These are phyloP conservation scores for Cladosporium colombiae DNA, from an alignment of 2,329 filamentous ascomycete genomes.

Conservation along the genomic window DNA sequence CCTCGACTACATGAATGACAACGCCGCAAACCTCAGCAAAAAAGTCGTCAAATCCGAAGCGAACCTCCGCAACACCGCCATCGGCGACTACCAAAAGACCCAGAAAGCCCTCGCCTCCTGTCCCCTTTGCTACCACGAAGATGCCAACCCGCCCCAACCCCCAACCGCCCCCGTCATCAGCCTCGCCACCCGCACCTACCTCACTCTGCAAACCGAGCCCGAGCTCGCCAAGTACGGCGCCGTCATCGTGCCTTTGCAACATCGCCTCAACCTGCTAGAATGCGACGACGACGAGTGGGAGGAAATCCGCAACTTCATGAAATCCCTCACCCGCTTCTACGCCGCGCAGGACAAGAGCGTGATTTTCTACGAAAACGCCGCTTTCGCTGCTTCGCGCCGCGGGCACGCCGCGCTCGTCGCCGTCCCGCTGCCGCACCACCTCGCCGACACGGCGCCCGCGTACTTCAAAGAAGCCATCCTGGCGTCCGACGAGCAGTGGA, in stretches of 20 bases:
- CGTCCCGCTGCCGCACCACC: conserved; percentile 83
- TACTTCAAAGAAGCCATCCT: conserved; percentile 97
- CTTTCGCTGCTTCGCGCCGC: conserved; percentile 68
- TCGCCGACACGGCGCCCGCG: conserved; percentile 88
- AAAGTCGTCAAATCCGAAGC: conserved; percentile 85
- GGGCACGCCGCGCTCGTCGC: conserved; percentile 83
- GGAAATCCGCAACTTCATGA: conserved; percentile 99
- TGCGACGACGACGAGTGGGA: conserved; percentile 99
- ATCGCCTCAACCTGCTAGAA: conserved; percentile 87
- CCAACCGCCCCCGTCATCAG: conserved; percentile 84
- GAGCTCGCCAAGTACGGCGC: conserved; percentile 82
- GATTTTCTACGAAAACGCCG: conserved; percentile 97
- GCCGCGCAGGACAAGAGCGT: conserved; percentile 90
- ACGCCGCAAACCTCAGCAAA: conserved; percentile 83
- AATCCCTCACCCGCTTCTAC: conserved; percentile 89
- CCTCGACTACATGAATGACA: conserved; percentile 97
- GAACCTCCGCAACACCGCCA: conserved; percentile 83
- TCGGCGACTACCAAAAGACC: conserved; percentile 86
- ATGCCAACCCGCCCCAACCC: conserved; percentile 52
- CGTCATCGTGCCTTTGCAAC: conserved; percentile 84
- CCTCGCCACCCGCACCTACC: conserved; percentile 79
- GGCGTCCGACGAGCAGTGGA: conserved; percentile 86
- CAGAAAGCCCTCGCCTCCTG: conserved; percentile 83
- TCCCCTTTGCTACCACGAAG: conserved; percentile 89
- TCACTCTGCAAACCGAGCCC: conserved; percentile 87